A percentile compares a stretch with the other conserved stretches of the same genome.
phyloP scores from a whole-genome alignment of 148 eudicot species.

The Dysphania ambrosioides region DNA sequence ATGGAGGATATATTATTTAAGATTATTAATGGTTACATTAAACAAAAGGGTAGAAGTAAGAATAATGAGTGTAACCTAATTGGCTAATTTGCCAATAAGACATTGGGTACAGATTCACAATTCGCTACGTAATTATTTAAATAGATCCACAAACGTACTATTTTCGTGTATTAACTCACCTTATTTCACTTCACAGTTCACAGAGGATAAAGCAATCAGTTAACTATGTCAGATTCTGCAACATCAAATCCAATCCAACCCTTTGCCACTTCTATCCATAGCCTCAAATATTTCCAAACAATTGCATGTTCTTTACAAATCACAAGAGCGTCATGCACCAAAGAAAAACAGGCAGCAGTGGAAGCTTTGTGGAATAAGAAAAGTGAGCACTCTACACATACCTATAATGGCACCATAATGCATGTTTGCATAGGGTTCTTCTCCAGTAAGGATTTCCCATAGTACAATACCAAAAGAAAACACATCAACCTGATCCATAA shows the following conservation, averaged over 20 bases:
- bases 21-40: neutral
- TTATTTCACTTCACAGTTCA: no score
- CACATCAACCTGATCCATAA: conserved; percentile 76
- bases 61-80: no score
- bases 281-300: no score
- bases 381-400: conserved; percentile 29
- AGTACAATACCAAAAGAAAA: conserved; percentile 97
- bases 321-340: neutral
- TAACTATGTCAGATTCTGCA: neutral
- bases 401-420: conserved; percentile 99
- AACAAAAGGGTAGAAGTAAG: no score
- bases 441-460: conserved; percentile 99
- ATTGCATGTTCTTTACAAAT: neutral
- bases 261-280: neutral
- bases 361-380: no score
- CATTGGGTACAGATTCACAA: no score
- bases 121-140: no score
- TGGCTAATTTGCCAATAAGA: no score
- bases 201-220: no score
- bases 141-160: no score
- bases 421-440: conserved; percentile 99
- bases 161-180: no score
- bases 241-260: neutral
- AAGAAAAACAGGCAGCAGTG: no score
- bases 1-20: neutral